Evolutionary conservation across 108 stramenopile genomes (phyloP).

Genomic region (Cyclostephanos invisitatus): DNA sequence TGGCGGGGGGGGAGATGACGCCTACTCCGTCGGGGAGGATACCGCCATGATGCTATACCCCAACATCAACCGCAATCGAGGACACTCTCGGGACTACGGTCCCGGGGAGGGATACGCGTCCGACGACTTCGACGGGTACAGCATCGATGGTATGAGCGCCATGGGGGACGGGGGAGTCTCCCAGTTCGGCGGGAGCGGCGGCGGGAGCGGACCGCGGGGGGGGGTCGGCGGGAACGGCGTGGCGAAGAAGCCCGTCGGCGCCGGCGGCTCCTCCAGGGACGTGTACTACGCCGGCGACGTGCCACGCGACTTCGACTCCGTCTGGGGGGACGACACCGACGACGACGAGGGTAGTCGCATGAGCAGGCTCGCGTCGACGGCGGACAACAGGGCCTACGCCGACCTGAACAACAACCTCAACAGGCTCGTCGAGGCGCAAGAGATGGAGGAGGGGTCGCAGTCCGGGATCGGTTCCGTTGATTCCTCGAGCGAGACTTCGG

Average conservation of each 20-base stretch:
- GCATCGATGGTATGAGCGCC: constrained; percentile 44
- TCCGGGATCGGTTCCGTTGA: constrained; percentile 15
- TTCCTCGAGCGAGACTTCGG: constrained; percentile 33
- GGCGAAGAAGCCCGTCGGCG: not conserved
- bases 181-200: constrained; percentile 1
- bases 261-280: not conserved
- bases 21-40: constrained; percentile 43
- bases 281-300: constrained; percentile 28
- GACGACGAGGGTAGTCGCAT: constrained; percentile 4
- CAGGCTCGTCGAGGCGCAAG: constrained; percentile 24
- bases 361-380: not conserved
- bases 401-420: constrained; percentile 21
- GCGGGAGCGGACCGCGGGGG: not conserved
- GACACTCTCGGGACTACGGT: constrained; percentile 23
- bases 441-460: constrained; percentile 9
- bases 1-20: not conserved
- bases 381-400: not conserved
- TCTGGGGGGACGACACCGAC: constrained; percentile 33
- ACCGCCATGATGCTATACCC: constrained; percentile 41
- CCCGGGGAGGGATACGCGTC: constrained; percentile 7
- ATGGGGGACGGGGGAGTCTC: constrained; percentile 11
- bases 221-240: not conserved
- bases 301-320: constrained; percentile 38
- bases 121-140: constrained; percentile 44
- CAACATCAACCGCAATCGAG: constrained; percentile 27